phyloP scores from a whole-genome alignment of 2,329 filamentous ascomycete species.

The Sporothrix schenckii region DNA sequence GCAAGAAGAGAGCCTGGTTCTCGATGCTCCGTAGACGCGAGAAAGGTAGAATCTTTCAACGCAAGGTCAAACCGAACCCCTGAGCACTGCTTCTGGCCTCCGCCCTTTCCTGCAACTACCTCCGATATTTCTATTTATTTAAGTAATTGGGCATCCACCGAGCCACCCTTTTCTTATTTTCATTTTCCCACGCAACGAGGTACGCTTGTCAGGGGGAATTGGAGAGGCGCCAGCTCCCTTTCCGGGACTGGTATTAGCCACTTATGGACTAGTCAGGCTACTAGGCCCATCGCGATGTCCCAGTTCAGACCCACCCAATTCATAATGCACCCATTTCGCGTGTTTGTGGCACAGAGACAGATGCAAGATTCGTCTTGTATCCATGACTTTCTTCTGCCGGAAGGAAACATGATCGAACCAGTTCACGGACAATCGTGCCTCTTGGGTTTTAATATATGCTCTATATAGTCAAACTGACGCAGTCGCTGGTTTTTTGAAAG shows the following conservation, averaged over 20 bases:
- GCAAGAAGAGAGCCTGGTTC: background rate
- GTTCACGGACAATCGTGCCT: background rate
- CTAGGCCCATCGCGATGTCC: slow-evolving; percentile 24
- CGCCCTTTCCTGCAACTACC: slow-evolving; percentile 1
- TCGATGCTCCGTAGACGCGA: background rate
- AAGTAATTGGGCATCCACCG: background rate
- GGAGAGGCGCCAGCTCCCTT: background rate
- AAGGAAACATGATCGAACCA: background rate
- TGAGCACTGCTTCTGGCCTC: slow-evolving; percentile 23
- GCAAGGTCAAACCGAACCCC: slow-evolving; percentile 18
- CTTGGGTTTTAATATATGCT: background rate
- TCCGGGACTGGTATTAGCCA: background rate
- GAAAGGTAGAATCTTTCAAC: slow-evolving; percentile 7
- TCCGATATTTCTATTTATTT: slow-evolving; percentile 10
- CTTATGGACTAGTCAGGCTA: slow-evolving; percentile 18
- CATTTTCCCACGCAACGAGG: slow-evolving; percentile 18
- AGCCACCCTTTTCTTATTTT: background rate
- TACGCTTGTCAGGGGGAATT: slow-evolving; percentile 12
- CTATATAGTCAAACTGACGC: background rate
- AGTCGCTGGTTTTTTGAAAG: background rate
- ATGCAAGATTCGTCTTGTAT: background rate
- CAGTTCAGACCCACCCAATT: slow-evolving; percentile 30
- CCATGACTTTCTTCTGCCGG: too few relatives aligned
- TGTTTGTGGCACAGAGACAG: background rate
- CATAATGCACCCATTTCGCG: slow-evolving; percentile 22